phyloP scores from a whole-genome alignment of 169 alveolate genomes.

The Ichthyophthirius multifiliis region DNA sequence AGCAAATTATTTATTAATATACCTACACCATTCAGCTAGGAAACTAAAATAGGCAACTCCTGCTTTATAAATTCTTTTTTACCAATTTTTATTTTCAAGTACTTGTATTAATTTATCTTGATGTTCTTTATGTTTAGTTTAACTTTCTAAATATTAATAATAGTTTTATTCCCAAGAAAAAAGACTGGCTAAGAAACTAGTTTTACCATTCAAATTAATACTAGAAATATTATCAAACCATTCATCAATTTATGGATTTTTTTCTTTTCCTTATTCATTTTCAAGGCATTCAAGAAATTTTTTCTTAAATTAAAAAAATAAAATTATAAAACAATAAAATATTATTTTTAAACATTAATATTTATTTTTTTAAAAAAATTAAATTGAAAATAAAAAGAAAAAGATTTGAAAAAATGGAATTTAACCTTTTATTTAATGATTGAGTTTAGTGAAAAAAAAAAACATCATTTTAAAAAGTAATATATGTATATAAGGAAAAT shows the following conservation, averaged over 20 bases:
- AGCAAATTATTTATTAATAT: constrained; percentile 26
- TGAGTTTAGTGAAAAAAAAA: not conserved
- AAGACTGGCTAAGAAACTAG: not conserved
- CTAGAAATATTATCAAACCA: too few relatives aligned
- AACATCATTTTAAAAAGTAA: not conserved
- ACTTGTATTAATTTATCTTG: constrained; percentile 18
- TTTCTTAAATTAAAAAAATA: too few relatives aligned
- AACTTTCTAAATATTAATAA: constrained; percentile 11
- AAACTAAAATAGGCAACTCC: constrained; percentile 68
- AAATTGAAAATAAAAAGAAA: too few relatives aligned
- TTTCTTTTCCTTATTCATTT: too few relatives aligned
- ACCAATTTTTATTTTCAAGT: constrained; percentile 45
- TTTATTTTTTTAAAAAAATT: too few relatives aligned
- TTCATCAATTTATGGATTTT: too few relatives aligned
- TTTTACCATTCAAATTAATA: not conserved
- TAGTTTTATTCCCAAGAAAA: constrained; percentile 37
- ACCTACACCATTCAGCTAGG: constrained; percentile 53
- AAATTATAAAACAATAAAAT: too few relatives aligned
- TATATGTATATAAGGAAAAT: not conserved
- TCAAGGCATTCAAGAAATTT: too few relatives aligned
- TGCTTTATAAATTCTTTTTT: constrained; percentile 53
- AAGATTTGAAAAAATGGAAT: too few relatives aligned
- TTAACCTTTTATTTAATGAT: too few relatives aligned
- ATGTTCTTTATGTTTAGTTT: constrained; percentile 5
- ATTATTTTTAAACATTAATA: too few relatives aligned